phyloP scores from a whole-genome alignment of 495 filamentous ascomycete species.

The Penicillium cinerascens region DNA sequence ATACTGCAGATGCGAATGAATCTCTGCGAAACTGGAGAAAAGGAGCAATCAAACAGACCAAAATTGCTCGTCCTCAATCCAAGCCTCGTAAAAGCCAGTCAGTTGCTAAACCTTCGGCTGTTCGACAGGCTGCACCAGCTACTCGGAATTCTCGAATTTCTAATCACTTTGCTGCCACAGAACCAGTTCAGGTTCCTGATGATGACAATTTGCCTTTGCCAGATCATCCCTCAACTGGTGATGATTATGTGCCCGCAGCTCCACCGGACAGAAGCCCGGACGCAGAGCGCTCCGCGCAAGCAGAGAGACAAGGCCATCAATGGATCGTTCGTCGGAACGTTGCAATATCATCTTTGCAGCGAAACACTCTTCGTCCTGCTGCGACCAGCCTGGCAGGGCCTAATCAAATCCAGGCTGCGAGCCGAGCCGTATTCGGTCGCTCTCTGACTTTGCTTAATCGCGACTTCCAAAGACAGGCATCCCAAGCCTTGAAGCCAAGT shows the following conservation, averaged over 20 bases:
- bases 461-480: conserved; percentile 15
- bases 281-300: conserved; percentile 5
- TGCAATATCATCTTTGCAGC: conserved; percentile 32
- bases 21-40: conserved; percentile 71
- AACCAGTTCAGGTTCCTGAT: background rate
- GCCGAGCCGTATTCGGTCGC: conserved; percentile 24
- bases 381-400: conserved; percentile 33
- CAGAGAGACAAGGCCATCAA: conserved; percentile 26
- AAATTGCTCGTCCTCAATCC: conserved; percentile 20
- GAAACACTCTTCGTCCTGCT: conserved; percentile 36
- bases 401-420: conserved; percentile 11
- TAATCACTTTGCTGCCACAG: background rate
- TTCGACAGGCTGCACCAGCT: conserved; percentile 7
- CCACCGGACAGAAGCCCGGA: background rate
- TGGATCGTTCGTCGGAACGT: conserved; percentile 38
- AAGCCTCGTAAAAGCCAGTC: conserved; percentile 22
- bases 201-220: background rate
- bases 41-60: conserved; percentile 57
- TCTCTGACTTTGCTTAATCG: conserved; percentile 28
- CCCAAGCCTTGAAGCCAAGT: conserved; percentile 16
- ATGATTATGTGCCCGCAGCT: background rate
- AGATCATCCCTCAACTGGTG: conserved; percentile 2
- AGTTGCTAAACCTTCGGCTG: conserved; percentile 15
- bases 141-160: conserved; percentile 2
- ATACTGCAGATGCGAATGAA: conserved; percentile 71